A percentile compares a stretch with the other conserved stretches of the same genome.
Evolutionary conservation across 495 filamentous ascomycete genomes (phyloP).

Genomic region (Penicillium nucicola): DNA sequence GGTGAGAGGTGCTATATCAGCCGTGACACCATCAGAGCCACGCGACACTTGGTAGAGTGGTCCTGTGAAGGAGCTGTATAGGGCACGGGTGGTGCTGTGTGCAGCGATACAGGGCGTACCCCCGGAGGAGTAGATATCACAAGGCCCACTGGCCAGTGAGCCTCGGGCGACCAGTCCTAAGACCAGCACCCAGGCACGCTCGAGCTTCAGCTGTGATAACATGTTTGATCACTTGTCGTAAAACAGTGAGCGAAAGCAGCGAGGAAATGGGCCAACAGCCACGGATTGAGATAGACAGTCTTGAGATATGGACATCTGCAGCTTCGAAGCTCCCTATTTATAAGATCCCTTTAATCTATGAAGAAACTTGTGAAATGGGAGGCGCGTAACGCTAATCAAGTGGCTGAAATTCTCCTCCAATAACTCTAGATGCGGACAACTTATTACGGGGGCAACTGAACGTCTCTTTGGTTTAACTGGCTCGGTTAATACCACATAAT

Average conservation of each 20-base stretch:
- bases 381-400: neutral
- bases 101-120: constrained; percentile 55
- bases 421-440: neutral
- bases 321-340: neutral
- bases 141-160: constrained; percentile 48
- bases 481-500: constrained; percentile 5
- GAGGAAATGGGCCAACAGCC: too few relatives aligned
- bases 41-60: constrained; percentile 55
- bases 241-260: too few relatives aligned
- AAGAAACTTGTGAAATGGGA: neutral
- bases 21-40: constrained; percentile 45
- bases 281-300: too few relatives aligned
- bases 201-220: constrained; percentile 32
- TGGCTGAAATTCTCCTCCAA: constrained; percentile 8
- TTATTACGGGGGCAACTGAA: neutral
- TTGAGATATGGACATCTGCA: too few relatives aligned
- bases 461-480: neutral
- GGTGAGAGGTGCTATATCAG: constrained; percentile 43
- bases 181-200: constrained; percentile 28
- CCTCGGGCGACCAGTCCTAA: constrained; percentile 37
- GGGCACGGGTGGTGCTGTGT: constrained; percentile 58
- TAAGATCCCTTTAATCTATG: neutral
- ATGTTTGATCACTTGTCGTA: constrained; percentile 23
- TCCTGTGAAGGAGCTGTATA: constrained; percentile 49
- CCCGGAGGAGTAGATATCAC: constrained; percentile 53